Base-by-base conservation (phyloP, 768 basidiomycete genomes). In the Rhodotorula toruloides region DNA sequence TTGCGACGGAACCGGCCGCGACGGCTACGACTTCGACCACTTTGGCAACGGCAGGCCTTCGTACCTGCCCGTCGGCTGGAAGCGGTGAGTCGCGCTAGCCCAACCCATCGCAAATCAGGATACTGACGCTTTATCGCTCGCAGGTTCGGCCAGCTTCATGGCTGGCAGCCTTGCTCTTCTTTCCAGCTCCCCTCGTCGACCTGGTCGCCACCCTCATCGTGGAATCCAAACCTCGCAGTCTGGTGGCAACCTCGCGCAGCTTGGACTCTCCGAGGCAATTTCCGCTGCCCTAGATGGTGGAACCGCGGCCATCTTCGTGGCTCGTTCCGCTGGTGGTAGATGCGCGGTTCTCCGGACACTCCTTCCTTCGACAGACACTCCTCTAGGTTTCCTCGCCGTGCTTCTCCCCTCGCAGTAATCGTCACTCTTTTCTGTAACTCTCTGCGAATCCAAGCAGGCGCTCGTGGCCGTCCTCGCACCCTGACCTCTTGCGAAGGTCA, bases 11-110 rank as follows among this genome's bases (percentile, higher is more conserved):
- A 25, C 8, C 9, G 58, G 58, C 25, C 8, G 31, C 12, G 58
- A 60, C 40, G 58, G 58, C 36, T 60, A 42, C 40, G 58, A 60
- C 59, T 53, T 61, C 17, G 59, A 61, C 59, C 31, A 43, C 50
- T 3, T 7, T 3, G 59, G 59, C 50, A 25, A 34, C 25, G 22
- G n/a, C 21, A 49, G 59, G 14, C 59, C 59, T 0, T 0, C 50
- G 10, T 31, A 34, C 40, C 14, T n/a, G 2, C 7, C 40, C 6
- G 22, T 53, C 59, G 59, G 59, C 19, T 60, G 48, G 49, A 29
- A 40, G 31, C 52, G 40, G 53, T 54, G 10, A 34, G 32, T 25
- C 22, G 10, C 22, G 1, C 19, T 9, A 3, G 17, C 3, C 52
- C 22, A 22, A 36, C 31, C n/a, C 50, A 11, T 17, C 17, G 22